Percentiles rank a stretch among this genome's conserved stretches.
phyloP scores from a whole-genome alignment of 257 asterid genomes.

The Penstemon newberryi region DNA sequence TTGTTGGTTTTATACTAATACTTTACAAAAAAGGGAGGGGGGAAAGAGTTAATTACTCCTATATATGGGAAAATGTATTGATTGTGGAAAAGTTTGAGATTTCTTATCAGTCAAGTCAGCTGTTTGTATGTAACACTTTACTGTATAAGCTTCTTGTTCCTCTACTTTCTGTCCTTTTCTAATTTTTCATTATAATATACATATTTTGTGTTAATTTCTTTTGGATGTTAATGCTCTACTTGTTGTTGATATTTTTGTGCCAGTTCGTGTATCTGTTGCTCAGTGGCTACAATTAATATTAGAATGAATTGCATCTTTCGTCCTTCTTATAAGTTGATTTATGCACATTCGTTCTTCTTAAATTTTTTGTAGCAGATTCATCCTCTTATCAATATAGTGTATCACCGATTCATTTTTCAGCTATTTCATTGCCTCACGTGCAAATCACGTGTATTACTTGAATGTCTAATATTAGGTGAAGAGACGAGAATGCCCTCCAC shows the following conservation, averaged over 20 bases:
- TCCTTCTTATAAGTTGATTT: too few species aligned
- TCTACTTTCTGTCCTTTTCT: constrained; percentile 43
- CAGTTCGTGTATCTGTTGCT: background rate
- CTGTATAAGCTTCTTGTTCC: constrained; percentile 40
- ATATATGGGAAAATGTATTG: constrained; percentile 5
- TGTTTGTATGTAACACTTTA: constrained; percentile 16
- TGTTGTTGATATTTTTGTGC: background rate
- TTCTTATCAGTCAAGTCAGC: background rate
- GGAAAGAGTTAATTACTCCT: background rate
- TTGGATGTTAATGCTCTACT: background rate
- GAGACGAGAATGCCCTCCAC: too few species aligned
- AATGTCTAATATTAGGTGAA: too few species aligned
- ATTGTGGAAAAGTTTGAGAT: constrained; percentile 11
- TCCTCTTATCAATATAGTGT: too few species aligned
- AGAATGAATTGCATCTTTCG: too few species aligned
- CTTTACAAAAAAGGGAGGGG: background rate
- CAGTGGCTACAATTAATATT: background rate
- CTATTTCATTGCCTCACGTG: too few species aligned
- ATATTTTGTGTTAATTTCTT: background rate
- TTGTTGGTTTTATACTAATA: constrained; percentile 4
- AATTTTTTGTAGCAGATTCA: too few species aligned
- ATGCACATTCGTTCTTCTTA: too few species aligned
- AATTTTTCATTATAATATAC: background rate
- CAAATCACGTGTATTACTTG: too few species aligned
- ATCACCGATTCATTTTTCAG: too few species aligned